Percentiles rank a stretch among this genome's conserved stretches.
phyloP scores from a whole-genome alignment of 805 yeast genomes.

The Suhomyces sp. region DNA sequence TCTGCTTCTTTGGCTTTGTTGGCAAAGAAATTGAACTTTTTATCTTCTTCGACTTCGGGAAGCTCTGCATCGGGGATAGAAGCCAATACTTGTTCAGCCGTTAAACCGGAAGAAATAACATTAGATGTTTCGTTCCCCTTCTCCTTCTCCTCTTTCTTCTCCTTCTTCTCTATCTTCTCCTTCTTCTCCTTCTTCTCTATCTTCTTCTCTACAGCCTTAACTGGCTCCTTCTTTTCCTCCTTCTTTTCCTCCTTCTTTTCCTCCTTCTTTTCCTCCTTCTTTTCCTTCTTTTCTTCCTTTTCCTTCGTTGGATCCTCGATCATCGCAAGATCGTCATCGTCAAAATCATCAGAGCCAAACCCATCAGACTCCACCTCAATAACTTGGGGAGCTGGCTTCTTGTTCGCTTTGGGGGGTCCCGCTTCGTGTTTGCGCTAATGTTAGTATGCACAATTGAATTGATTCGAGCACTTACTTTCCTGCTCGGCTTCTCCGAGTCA shows the following conservation, averaged over 20 bases:
- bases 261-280: background rate
- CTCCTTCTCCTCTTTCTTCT: background rate
- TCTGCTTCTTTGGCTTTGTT: conserved; percentile 15
- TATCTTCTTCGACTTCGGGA: conserved; percentile 53
- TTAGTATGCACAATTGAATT: background rate
- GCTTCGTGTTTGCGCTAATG: background rate
- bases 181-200: background rate
- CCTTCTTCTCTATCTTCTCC: conserved; percentile 1
- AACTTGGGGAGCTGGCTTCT: background rate
- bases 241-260: background rate
- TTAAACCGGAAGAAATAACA: background rate
- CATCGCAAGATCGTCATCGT: conserved; percentile 2
- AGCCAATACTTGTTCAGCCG: conserved; percentile 48
- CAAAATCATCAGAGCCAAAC: conserved; percentile 5
- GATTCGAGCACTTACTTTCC: background rate
- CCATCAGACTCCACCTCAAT: conserved; percentile 10
- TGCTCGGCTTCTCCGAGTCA: background rate
- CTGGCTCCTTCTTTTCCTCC: background rate
- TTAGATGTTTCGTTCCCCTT: no score
- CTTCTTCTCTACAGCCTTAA: background rate
- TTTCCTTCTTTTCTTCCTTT: background rate
- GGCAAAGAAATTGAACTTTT: conserved; percentile 54
- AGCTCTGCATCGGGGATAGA: conserved; percentile 74
- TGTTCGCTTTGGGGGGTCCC: background rate
- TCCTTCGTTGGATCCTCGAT: background rate